phyloP scores from a whole-genome alignment of 2,329 filamentous ascomycete genomes.

The Aaosphaeria arxii region DNA sequence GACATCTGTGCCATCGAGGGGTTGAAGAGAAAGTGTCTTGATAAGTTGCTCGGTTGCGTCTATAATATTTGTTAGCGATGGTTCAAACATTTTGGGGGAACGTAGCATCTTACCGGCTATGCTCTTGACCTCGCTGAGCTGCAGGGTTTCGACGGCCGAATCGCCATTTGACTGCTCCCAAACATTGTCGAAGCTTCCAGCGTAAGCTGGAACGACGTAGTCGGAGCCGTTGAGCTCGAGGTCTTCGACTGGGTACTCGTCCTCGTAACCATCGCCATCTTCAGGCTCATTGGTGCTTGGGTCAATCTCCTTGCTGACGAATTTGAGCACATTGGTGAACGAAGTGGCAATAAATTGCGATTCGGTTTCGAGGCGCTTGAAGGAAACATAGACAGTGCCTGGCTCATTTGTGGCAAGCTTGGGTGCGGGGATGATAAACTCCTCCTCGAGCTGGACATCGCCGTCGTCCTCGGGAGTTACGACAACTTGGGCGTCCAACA shows the following conservation, averaged over 20 bases:
- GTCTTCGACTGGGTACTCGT: conserved; percentile 96
- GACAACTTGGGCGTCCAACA: conserved; percentile 56
- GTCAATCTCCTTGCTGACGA: conserved; percentile 97
- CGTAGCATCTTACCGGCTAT: conserved; percentile 69
- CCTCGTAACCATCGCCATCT: conserved; percentile 80
- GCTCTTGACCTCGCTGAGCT: conserved; percentile 82
- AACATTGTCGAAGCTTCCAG: conserved; percentile 89
- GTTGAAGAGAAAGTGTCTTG: conserved; percentile 83
- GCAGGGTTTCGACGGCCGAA: conserved; percentile 86
- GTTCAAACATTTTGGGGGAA: background rate
- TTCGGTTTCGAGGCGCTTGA: conserved; percentile 78
- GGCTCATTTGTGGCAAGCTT: conserved; percentile 81
- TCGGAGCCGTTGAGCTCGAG: conserved; percentile 88
- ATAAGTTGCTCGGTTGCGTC: conserved; percentile 91
- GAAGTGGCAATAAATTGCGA: conserved; percentile 72
- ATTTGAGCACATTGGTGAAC: conserved; percentile 92
- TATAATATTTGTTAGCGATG: conserved; percentile 35
- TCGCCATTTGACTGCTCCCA: conserved; percentile 94
- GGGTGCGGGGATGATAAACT: conserved; percentile 88
- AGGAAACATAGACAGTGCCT: conserved; percentile 91
- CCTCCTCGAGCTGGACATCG: conserved; percentile 67
- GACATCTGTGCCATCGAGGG: conserved; percentile 90
- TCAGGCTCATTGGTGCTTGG: conserved; percentile 91
- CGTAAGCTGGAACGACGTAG: conserved; percentile 90
- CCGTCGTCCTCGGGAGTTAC: conserved; percentile 85